These are phyloP conservation scores for Annulohypoxylon truncatum DNA, from an alignment of 2,329 filamentous ascomycete species.

Conservation along the genomic window DNA sequence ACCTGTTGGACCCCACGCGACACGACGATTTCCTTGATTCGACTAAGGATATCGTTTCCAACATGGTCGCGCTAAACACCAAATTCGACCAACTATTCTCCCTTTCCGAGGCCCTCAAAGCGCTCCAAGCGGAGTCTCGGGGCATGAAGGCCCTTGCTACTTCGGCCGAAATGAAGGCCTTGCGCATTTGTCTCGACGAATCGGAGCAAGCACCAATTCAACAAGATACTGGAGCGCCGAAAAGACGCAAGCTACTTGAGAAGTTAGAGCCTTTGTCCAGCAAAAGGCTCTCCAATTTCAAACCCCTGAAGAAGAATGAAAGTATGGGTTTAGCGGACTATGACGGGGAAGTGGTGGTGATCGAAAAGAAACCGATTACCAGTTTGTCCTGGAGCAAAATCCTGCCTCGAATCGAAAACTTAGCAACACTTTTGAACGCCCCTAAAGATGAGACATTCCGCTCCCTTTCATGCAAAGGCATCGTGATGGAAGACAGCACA, in stretches of 20 bases:
- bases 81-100: constrained; percentile 4
- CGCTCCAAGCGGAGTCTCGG: not conserved
- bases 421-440: not conserved
- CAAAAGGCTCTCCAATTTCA: not conserved
- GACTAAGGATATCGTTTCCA: constrained; percentile 1
- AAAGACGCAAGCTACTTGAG: not conserved
- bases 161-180: not conserved
- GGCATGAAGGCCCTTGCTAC: not conserved
- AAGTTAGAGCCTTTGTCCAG: not conserved
- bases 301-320: not conserved
- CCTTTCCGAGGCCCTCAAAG: not conserved
- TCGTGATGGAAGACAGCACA: not conserved
- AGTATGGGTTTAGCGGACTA: not conserved
- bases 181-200: constrained; percentile 3
- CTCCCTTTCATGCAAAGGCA: not conserved
- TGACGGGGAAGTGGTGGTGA: not conserved
- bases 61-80: not conserved
- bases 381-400: not conserved
- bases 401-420: not conserved
- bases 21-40: constrained; percentile 3
- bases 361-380: not conserved
- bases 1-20: not conserved
- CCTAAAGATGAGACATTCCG: constrained; percentile 3
- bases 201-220: not conserved
- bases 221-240: not conserved